phyloP scores from a whole-genome alignment of 768 basidiomycete species.

The Coprinopsis cinerea region DNA sequence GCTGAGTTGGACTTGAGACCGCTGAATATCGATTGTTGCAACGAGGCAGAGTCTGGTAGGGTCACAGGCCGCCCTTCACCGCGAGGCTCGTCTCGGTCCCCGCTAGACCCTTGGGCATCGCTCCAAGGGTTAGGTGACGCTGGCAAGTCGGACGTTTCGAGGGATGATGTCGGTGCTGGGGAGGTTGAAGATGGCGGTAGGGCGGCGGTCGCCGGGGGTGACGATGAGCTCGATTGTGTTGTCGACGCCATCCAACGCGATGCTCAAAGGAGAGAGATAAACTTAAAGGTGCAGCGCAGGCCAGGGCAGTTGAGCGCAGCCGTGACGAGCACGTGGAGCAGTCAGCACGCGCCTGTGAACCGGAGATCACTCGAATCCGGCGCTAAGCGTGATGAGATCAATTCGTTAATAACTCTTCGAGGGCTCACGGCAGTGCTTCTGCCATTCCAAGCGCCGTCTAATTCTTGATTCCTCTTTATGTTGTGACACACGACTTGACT shows the following conservation, averaged over 20 bases:
- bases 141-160: conserved; percentile 13
- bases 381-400: too few species aligned
- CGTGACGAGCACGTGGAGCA: too few species aligned
- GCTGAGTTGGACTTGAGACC: conserved; percentile 27
- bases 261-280: neutral
- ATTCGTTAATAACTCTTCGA: too few species aligned
- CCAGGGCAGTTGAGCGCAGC: too few species aligned
- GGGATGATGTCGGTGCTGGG: neutral
- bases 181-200: neutral
- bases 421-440: too few species aligned
- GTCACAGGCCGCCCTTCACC: conserved; percentile 20
- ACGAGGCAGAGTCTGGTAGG: conserved; percentile 38
- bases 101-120: conserved; percentile 21
- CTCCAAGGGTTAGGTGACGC: conserved; percentile 37
- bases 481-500: too few species aligned
- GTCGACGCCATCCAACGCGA: neutral
- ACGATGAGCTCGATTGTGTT: neutral
- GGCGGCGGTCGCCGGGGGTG: neutral
- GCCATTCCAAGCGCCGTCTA: too few species aligned
- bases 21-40: conserved; percentile 35
- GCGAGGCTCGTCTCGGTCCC: conserved; percentile 12
- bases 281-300: neutral
- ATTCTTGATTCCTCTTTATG: too few species aligned
- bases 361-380: too few species aligned
- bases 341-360: too few species aligned